phyloP scores from a whole-genome alignment of 768 basidiomycete species.

The Pleurotus tuber-regium region DNA sequence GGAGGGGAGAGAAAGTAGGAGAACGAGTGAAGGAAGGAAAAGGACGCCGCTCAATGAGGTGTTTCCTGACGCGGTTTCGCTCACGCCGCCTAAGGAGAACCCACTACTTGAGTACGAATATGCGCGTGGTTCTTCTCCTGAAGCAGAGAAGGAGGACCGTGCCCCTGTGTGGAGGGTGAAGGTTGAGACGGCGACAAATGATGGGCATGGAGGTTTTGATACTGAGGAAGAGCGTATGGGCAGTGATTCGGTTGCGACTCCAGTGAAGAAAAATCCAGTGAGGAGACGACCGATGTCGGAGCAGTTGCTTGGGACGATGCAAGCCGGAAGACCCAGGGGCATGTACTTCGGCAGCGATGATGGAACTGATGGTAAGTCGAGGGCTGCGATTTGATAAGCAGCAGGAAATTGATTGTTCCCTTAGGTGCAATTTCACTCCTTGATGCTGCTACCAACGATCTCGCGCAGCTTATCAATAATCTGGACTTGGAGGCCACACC shows the following conservation, averaged over 20 bases:
- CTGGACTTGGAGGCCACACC: constrained; percentile 83
- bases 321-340: constrained; percentile 38
- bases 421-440: constrained; percentile 63
- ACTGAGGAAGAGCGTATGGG: constrained; percentile 21
- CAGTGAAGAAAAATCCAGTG: constrained; percentile 41
- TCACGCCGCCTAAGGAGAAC: constrained; percentile 7
- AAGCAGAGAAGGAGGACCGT: not conserved
- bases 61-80: constrained; percentile 45
- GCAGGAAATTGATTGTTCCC: too few relatives aligned
- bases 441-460: constrained; percentile 79
- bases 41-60: constrained; percentile 56
- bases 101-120: constrained; percentile 14
- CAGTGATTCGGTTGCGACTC: constrained; percentile 40
- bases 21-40: constrained; percentile 48
- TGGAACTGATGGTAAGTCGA: constrained; percentile 45
- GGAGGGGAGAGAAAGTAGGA: constrained; percentile 40
- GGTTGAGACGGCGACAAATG: constrained; percentile 52
- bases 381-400: too few relatives aligned
- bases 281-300: constrained; percentile 65
- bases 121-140: not conserved
- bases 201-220: constrained; percentile 37
- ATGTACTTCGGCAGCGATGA: constrained; percentile 40
- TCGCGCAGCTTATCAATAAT: constrained; percentile 75
- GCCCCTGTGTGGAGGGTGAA: constrained; percentile 23
- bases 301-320: constrained; percentile 45